Percentiles rank a stretch among this genome's conserved stretches.
phyloP scores from a whole-genome alignment of 2,329 filamentous ascomycete genomes.

The Paradendryphiella salina region DNA sequence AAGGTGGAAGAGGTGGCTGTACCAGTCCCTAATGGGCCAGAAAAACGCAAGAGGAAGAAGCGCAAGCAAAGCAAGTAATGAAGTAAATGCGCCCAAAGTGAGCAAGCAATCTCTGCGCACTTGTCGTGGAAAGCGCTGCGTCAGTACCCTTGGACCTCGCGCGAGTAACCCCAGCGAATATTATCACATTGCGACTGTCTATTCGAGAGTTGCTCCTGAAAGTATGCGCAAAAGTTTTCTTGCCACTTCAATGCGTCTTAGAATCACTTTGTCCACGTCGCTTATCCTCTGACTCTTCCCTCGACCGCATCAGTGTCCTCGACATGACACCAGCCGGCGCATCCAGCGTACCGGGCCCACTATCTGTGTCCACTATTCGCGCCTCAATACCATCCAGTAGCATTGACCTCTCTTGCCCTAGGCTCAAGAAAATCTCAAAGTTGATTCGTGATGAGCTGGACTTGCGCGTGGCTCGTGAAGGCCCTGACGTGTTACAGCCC shows the following conservation, averaged over 20 bases:
- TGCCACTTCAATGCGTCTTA: neutral
- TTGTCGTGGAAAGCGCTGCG: neutral
- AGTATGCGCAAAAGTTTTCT: neutral
- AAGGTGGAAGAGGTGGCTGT: constrained; percentile 8
- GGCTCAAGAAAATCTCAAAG: constrained; percentile 44
- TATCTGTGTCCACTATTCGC: constrained; percentile 4
- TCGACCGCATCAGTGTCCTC: neutral
- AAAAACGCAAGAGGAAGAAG: constrained; percentile 30
- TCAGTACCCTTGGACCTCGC: neutral
- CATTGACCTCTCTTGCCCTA: constrained; percentile 28
- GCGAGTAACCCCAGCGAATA: neutral
- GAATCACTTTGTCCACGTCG: neutral
- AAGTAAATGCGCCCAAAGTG: neutral
- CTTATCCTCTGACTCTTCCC: neutral
- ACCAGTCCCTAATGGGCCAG: neutral
- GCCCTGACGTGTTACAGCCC: constrained; percentile 48
- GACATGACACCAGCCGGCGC: neutral
- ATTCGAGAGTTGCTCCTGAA: neutral
- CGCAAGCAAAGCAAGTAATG: constrained; percentile 13
- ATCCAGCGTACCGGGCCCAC: neutral
- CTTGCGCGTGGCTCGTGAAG: constrained; percentile 51
- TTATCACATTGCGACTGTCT: neutral
- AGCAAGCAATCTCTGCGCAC: neutral
- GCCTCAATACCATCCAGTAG: constrained; percentile 10
- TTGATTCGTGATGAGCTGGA: constrained; percentile 57